phyloP scores from a whole-genome alignment of 257 asterid species.

The Solanum phureja region DNA sequence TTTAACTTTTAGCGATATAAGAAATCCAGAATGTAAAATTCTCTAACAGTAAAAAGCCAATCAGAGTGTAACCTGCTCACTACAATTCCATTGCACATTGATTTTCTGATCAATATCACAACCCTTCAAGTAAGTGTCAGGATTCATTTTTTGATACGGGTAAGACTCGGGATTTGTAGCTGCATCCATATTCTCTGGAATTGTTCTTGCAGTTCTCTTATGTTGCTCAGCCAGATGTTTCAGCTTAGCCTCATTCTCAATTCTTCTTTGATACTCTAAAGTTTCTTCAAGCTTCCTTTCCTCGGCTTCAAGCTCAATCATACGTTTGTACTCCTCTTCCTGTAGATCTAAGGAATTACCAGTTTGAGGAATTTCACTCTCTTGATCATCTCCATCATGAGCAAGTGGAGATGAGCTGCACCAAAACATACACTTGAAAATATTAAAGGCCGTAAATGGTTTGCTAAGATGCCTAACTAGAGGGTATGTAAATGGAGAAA shows the following conservation, averaged over 20 bases:
- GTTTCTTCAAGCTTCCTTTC: slow-evolving; percentile 98
- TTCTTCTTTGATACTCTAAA: slow-evolving; percentile 82
- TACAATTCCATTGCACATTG: slow-evolving; percentile 22
- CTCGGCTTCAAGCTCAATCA: slow-evolving; percentile 90
- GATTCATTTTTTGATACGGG: not conserved
- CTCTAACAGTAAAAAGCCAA: not conserved
- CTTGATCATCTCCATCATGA: slow-evolving; percentile 37
- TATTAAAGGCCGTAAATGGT: not conserved
- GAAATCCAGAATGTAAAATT: not conserved
- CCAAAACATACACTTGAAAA: slow-evolving; percentile 11
- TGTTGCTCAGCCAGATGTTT: slow-evolving; percentile 81
- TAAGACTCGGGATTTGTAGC: slow-evolving; percentile 17
- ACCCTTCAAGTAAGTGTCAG: slow-evolving; percentile 21
- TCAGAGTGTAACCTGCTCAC: slow-evolving; percentile 23
- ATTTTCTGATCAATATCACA: slow-evolving; percentile 22
- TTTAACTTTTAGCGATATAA: not conserved
- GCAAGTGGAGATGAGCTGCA: slow-evolving; percentile 53
- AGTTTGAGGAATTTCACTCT: slow-evolving; percentile 26
- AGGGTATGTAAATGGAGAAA: not conserved
- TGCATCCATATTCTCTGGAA: slow-evolving; percentile 27
- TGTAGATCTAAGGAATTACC: slow-evolving; percentile 36
- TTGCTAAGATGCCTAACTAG: not conserved
- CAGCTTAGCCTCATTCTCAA: slow-evolving; percentile 93
- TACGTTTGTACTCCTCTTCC: slow-evolving; percentile 63
- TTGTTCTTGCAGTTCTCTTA: slow-evolving; percentile 18